Base-by-base conservation (phyloP, 2,329 filamentous ascomycete genomes). In the Metarhizium sp. region DNA sequence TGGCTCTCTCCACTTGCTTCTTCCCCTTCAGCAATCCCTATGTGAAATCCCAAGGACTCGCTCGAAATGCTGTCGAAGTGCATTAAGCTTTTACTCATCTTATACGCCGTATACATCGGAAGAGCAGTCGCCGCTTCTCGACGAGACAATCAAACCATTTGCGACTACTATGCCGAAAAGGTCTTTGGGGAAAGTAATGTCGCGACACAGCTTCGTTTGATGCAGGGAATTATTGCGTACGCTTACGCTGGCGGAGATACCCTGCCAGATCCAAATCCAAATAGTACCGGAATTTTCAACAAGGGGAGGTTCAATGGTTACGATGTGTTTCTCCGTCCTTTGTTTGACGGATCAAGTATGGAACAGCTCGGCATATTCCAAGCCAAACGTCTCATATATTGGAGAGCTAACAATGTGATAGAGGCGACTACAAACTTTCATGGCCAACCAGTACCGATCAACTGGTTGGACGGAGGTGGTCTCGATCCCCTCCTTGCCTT, bases 381-480 rank as follows among this genome's bases (percentile, higher is more conserved):
- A 13, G 38, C 11, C 34, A 49, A 7, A 8, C 8, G 34, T n/a
- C 14, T 18, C 29, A 7, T 13, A 13, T 42, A 10, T 30, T 46
- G 29, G 20, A 16, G 5, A 10, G 14, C 16, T 18, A 52, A 43
- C 2, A 11, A 2, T 18, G 16, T 29, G 32, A n/a, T 36, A 62
- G 61, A 56, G 30, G 59, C 60, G 8, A 64, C 64, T 10, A 64
- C 67, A 13, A 68, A 67, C 43, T 49, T 65, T 11, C 67, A 68
- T 29, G 63, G 64, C 47, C 54, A 57, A 52, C 57, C 64, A 3
- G 59, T 62, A 10, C 58, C 55, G 5, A 58, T 67, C 29, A 54
- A 67, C 59, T 69, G 66, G 66, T 56, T 68, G 5, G 65, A 69
- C 54, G 66, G 63, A n/a, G 67, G 67, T 18, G 65, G 62, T 16